Evolutionary conservation across 164 flowering plant genomes (phyloP).

Genomic region (Magnolia kwangsiensis): DNA sequence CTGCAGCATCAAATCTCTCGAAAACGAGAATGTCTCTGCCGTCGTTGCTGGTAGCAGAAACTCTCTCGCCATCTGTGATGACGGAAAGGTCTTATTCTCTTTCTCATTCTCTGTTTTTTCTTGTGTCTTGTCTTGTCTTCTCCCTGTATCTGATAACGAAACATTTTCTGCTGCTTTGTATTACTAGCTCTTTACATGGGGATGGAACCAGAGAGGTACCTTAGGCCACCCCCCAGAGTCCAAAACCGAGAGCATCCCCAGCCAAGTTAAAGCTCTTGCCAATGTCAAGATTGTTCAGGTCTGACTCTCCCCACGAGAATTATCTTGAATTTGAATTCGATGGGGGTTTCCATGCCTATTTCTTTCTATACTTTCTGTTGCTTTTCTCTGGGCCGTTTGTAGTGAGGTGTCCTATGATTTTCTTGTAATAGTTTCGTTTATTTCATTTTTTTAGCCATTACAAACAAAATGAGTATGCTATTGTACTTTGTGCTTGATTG

Average conservation of each 20-base stretch:
- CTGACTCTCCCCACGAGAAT: neutral
- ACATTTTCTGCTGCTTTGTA: constrained; percentile 4
- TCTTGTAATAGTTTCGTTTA: too few species aligned
- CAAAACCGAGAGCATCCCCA: constrained; percentile 83
- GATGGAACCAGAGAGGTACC: constrained; percentile 99
- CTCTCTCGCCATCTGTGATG: constrained; percentile 90
- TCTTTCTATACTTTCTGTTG: neutral
- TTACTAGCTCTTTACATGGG: constrained; percentile 93
- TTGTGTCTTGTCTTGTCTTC: neutral
- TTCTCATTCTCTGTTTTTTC: neutral
- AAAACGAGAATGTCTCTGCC: constrained; percentile 42
- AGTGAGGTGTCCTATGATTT: neutral
- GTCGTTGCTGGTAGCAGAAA: constrained; percentile 97
- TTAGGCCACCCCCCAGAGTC: constrained; percentile 90
- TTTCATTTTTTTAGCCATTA: too few species aligned
- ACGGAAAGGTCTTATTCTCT: constrained; percentile 64
- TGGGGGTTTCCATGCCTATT: too few species aligned
- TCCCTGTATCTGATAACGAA: neutral
- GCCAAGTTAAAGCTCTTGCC: constrained; percentile 78
- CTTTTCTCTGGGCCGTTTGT: neutral
- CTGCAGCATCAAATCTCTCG: constrained; percentile 58
- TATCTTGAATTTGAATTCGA: neutral
- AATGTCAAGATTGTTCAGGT: constrained; percentile 93
- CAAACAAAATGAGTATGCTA: too few species aligned
- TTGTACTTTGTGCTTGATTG: too few species aligned